Percentiles rank a stretch among this genome's conserved stretches.
Conservation (phyloP, 2,329 filamentous ascomycete genomes). For the Orbilia ellipsospora region DNA sequence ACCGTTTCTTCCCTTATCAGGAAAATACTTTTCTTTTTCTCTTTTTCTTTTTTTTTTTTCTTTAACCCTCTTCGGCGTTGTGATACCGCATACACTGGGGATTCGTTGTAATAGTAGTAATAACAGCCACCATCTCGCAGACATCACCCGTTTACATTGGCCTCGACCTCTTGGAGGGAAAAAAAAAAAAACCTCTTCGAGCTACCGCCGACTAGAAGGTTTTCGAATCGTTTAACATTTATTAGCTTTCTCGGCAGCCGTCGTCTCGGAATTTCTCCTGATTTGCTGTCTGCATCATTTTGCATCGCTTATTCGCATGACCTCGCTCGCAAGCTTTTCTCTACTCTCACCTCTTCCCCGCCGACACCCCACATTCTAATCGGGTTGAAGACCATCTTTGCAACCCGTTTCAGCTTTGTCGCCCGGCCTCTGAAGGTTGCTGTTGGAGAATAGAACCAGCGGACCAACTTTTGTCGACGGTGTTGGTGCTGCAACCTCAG, state of each 20-base stretch:
- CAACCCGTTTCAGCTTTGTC: slow-evolving; percentile 5
- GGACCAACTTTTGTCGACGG: not conserved
- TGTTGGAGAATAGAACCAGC: slow-evolving; percentile 3
- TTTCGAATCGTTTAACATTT: slow-evolving; percentile 6
- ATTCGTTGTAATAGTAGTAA: slow-evolving; percentile 38
- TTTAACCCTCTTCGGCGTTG: slow-evolving; percentile 27
- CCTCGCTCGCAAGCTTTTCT: not conserved
- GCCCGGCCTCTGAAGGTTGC: slow-evolving; percentile 11
- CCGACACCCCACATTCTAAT: not conserved
- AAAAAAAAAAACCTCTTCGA: not conserved
- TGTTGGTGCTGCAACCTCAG: slow-evolving; percentile 15
- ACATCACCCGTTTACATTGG: slow-evolving; percentile 8
- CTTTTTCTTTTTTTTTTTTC: slow-evolving; percentile 11
- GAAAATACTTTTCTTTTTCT: slow-evolving; percentile 20
- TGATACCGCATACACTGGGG: slow-evolving; percentile 32
- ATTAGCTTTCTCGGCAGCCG: not conserved
- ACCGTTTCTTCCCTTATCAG: slow-evolving; percentile 38
- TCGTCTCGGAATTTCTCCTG: slow-evolving; percentile 4
- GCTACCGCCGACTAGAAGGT: not conserved
- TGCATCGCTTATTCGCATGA: slow-evolving; percentile 33
- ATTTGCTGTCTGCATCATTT: slow-evolving; percentile 19
- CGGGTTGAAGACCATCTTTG: slow-evolving; percentile 11
- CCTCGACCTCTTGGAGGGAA: not conserved
- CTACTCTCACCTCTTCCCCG: not conserved
- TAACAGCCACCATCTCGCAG: slow-evolving; percentile 38